Evolutionary conservation across 805 yeast species (phyloP).

Genomic region (Metschnikowia reukaufii): DNA sequence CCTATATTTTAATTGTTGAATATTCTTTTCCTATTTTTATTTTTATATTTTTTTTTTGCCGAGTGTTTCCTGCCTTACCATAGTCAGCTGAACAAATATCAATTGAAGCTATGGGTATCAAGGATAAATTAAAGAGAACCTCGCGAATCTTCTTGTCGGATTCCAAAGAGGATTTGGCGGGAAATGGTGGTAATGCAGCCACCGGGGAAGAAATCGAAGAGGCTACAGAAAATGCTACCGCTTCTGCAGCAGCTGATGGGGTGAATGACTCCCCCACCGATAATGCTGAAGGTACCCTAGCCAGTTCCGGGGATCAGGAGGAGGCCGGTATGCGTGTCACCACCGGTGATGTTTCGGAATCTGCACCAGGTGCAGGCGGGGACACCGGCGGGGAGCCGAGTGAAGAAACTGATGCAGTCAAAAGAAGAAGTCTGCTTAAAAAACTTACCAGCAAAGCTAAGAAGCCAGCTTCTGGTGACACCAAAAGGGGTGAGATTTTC

Average conservation of each 20-base stretch:
- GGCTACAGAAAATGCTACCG: not conserved
- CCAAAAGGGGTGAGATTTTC: conserved; percentile 39
- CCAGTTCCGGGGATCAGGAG: conserved; percentile 10
- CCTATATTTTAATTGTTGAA: not conserved
- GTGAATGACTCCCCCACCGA: conserved; percentile 6
- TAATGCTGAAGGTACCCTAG: conserved; percentile 12
- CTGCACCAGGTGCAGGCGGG: conserved; percentile 5
- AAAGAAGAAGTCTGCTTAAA: conserved; percentile 12
- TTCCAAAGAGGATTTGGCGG: conserved; percentile 15
- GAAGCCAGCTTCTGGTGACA: conserved; percentile 23
- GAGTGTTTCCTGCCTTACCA: not conserved
- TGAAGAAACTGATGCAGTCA: conserved; percentile 10
- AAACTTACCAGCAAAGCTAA: conserved; percentile 6
- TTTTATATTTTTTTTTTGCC: not conserved
- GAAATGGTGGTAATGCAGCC: conserved; percentile 1
- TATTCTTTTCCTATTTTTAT: not conserved
- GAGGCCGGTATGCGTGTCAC: conserved; percentile 11
- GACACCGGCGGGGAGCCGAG: conserved; percentile 8
- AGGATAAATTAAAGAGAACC: conserved; percentile 19
- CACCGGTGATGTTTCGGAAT: conserved; percentile 3
- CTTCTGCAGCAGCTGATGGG: conserved; percentile 3
- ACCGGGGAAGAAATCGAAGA: conserved; percentile 1
- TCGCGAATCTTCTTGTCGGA: conserved; percentile 18
- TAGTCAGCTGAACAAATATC: not conserved
- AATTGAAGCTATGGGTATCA: conserved; percentile 16